phyloP scores from a whole-genome alignment of 1,284 basidiomycete genomes.

The Ustilago tritici region DNA sequence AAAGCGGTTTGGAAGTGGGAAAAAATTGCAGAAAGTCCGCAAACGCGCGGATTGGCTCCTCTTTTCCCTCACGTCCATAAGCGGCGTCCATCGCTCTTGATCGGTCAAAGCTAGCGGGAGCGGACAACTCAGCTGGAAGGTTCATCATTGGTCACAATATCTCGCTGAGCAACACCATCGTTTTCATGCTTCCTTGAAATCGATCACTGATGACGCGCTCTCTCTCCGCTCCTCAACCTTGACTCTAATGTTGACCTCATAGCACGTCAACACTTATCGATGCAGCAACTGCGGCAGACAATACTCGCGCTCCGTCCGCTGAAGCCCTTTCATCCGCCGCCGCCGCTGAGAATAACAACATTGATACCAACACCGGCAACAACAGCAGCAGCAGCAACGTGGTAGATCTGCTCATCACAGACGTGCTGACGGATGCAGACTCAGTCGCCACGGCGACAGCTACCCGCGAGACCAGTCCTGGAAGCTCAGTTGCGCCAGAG shows the following conservation, averaged over 20 bases:
- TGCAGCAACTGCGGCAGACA: conserved; percentile 5
- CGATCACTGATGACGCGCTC: conserved; percentile 11
- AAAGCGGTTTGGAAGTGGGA: no score
- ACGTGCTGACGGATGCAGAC: conserved; percentile 40
- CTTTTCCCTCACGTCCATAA: conserved; percentile 2
- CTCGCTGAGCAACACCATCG: not conserved
- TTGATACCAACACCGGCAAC: not conserved
- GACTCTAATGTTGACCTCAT: not conserved
- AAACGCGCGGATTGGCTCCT: conserved; percentile 1
- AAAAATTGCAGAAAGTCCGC: no score
- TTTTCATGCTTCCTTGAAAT: not conserved
- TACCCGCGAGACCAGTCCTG: conserved; percentile 41
- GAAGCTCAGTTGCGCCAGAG: conserved; percentile 13
- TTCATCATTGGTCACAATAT: not conserved
- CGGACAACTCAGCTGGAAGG: conserved; percentile 1
- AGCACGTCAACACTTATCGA: conserved; percentile 26
- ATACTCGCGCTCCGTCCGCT: not conserved
- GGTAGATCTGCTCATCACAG: conserved; percentile 29
- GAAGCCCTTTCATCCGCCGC: conserved; percentile 1
- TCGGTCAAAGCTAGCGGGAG: not conserved
- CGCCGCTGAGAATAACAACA: not conserved
- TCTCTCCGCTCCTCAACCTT: not conserved
- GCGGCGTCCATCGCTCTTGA: not conserved
- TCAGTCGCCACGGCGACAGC: conserved; percentile 44
- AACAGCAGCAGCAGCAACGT: conserved; percentile 7